phyloP scores from a whole-genome alignment of 2,329 filamentous ascomycete species.

The Xylariaceae sp. region DNA sequence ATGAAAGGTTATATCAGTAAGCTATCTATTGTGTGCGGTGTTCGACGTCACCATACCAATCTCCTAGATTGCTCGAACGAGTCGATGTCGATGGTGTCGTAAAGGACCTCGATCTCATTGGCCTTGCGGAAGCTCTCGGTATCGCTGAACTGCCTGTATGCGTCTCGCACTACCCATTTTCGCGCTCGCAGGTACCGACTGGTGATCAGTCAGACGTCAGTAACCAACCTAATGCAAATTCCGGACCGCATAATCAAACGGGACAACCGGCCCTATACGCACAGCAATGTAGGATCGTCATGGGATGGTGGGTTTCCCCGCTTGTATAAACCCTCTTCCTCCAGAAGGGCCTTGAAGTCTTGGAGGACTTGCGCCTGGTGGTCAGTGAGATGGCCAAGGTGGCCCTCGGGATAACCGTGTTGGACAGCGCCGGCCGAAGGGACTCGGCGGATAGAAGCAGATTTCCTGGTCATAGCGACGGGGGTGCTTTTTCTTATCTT shows the following conservation, averaged over 20 bases:
- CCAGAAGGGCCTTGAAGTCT: constrained; percentile 71
- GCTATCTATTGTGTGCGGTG: not conserved
- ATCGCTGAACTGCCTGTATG: constrained; percentile 80
- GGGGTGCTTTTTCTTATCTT: not conserved
- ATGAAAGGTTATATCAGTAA: constrained; percentile 11
- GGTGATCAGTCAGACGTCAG: constrained; percentile 16
- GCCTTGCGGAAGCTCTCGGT: constrained; percentile 86
- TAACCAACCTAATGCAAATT: constrained; percentile 6
- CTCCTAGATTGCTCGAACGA: constrained; percentile 80
- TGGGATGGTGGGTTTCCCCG: constrained; percentile 62
- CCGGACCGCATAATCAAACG: not conserved
- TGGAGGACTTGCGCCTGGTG: constrained; percentile 68
- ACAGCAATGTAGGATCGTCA: constrained; percentile 75
- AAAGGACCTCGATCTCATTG: constrained; percentile 77
- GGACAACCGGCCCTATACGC: constrained; percentile 38
- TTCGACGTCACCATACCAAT: constrained; percentile 55
- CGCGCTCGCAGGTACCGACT: constrained; percentile 87
- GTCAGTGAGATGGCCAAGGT: constrained; percentile 74
- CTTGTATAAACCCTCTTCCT: constrained; percentile 66
- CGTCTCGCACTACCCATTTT: constrained; percentile 76
- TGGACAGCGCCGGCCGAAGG: constrained; percentile 38
- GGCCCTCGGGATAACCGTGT: constrained; percentile 71
- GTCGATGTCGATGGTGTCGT: constrained; percentile 82
- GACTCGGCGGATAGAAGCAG: constrained; percentile 33
- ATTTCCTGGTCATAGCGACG: constrained; percentile 25